A percentile compares a stretch with the other conserved stretches of the same genome.
These are phyloP conservation scores for Saccharomycopsis guyanensis DNA, from an alignment of 805 yeast genomes.

Conservation along the genomic window DNA sequence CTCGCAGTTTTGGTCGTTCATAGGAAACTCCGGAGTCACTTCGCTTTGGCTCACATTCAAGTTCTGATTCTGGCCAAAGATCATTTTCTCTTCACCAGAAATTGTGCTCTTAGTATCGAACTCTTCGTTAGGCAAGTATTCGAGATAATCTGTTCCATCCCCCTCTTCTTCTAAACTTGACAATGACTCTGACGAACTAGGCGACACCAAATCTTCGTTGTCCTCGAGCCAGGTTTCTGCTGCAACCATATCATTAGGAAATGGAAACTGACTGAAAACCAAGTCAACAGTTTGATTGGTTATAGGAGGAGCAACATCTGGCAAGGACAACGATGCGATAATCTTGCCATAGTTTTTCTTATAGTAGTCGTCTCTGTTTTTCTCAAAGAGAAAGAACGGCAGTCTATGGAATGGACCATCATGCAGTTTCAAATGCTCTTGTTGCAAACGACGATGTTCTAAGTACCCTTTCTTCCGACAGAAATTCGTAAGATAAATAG, in stretches of 20 bases:
- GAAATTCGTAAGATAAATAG: constrained; percentile 54
- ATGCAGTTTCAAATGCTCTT: constrained; percentile 54
- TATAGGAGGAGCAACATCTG: constrained; percentile 56
- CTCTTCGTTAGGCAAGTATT: constrained; percentile 18
- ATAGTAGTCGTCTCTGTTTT: constrained; percentile 40
- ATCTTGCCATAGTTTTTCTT: constrained; percentile 44
- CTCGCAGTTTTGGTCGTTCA: constrained; percentile 36
- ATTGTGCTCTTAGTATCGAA: background rate
- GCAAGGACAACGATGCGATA: constrained; percentile 54
- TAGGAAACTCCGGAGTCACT: constrained; percentile 12
- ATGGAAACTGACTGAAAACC: constrained; percentile 32
- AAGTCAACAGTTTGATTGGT: constrained; percentile 39
- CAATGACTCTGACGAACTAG: constrained; percentile 13
- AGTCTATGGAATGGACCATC: constrained; percentile 82
- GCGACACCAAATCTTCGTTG: constrained; percentile 17
- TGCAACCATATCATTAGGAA: constrained; percentile 19
- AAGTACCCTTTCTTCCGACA: constrained; percentile 42
- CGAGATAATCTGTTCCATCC: constrained; percentile 8
- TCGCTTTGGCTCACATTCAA: constrained; percentile 2
- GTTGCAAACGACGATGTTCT: constrained; percentile 46
- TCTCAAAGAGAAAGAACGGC: constrained; percentile 57
- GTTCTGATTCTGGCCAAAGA: constrained; percentile 10
- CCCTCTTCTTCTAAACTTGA: constrained; percentile 1
- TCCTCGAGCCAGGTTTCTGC: constrained; percentile 11
- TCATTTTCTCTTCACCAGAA: background rate